Evolutionary conservation across 257 asterid species (phyloP).

Genomic region (Echium plantagineum): DNA sequence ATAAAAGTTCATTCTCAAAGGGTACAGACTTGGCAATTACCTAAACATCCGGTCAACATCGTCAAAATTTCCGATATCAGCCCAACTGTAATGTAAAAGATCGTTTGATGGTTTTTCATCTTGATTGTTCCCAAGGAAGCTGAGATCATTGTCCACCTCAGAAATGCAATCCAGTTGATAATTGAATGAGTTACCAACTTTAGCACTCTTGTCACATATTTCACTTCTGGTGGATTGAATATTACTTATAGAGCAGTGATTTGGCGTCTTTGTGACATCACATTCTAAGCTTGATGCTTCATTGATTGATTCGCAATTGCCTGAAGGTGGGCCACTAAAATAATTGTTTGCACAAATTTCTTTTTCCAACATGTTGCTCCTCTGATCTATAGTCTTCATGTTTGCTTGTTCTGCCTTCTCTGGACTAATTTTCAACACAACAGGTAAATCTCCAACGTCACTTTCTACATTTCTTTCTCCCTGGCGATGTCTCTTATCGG

Average conservation of each 20-base stretch:
- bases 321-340: conserved; percentile 29
- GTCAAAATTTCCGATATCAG: conserved; percentile 77
- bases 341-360: conserved; percentile 27
- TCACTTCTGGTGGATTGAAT: conserved; percentile 24
- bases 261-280: conserved; percentile 27
- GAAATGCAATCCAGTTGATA: conserved; percentile 39
- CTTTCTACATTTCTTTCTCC: conserved; percentile 23
- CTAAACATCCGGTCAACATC: conserved; percentile 81
- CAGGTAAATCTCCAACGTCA: conserved; percentile 19
- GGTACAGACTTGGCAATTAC: conserved; percentile 27
- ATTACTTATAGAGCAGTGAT: conserved; percentile 23
- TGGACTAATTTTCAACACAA: conserved; percentile 16
- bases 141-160: conserved; percentile 34
- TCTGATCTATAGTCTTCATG: conserved; percentile 27
- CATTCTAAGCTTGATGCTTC: conserved; percentile 44
- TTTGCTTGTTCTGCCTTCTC: conserved; percentile 20
- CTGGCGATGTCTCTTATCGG: conserved; percentile 32
- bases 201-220: conserved; percentile 27
- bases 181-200: conserved; percentile 31
- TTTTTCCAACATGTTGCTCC: conserved; percentile 42
- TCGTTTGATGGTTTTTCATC: conserved; percentile 54
- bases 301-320: conserved; percentile 26
- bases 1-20: conserved; percentile 1
- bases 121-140: conserved; percentile 35
- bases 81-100: conserved; percentile 56